These are phyloP conservation scores for Cladophialophora psammophila DNA, from an alignment of 2,329 filamentous ascomycete species.

Conservation along the genomic window DNA sequence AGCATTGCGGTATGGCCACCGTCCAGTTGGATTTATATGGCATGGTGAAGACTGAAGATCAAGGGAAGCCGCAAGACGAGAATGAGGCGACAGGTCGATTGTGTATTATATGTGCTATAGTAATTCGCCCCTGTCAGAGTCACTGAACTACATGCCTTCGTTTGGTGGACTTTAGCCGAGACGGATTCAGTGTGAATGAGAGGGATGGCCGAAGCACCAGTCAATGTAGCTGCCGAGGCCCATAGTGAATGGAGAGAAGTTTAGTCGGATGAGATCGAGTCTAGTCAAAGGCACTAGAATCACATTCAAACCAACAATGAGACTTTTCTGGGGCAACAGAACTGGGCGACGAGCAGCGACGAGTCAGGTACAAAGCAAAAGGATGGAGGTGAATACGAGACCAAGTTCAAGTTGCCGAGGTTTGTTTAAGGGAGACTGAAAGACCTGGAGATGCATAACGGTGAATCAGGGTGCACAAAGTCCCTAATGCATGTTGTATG, in stretches of 20 bases:
- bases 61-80: not conserved
- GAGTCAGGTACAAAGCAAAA: too few species aligned
- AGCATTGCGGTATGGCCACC: slow-evolving; percentile 51
- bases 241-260: not conserved
- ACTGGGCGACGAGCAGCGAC: too few species aligned
- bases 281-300: not conserved
- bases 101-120: not conserved
- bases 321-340: too few species aligned
- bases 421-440: too few species aligned
- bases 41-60: slow-evolving; percentile 45
- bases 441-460: too few species aligned
- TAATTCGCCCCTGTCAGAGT: not conserved
- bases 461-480: too few species aligned
- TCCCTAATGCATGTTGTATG: too few species aligned
- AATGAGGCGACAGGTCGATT: not conserved
- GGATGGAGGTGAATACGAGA: too few species aligned
- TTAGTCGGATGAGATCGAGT: too few species aligned
- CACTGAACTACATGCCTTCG: not conserved
- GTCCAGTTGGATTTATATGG: slow-evolving; percentile 55
- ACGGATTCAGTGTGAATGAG: not conserved
- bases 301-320: too few species aligned
- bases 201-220: not conserved
- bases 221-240: not conserved
- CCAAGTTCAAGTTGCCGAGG: too few species aligned
- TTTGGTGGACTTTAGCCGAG: not conserved